Base-by-base conservation (phyloP, 768 basidiomycete genomes). In the Leucocoprinus leucothites region DNA sequence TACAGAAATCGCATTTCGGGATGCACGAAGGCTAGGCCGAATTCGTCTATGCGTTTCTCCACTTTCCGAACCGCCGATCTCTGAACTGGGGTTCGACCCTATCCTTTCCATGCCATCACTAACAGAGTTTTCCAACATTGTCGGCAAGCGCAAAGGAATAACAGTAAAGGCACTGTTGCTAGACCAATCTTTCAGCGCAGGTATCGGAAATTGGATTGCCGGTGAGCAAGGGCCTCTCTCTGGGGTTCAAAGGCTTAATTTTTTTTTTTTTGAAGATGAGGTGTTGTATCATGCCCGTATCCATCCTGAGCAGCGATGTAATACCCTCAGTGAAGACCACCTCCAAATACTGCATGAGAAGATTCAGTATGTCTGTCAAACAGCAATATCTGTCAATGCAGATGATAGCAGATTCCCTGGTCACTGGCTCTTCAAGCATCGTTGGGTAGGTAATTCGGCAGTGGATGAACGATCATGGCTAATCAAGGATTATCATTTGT, bases 191-290 rank as follows among this genome's bases (percentile, higher is more conserved):
- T 91, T 91, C 71, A 87, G 81, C 58, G 88, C 89, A 9, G 90
- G 90, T 1, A 81, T 92, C 9, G 87, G 90, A 3, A 92, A 91
- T 65, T 91, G 89, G 85, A 81, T 91, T 18, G 89, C 89, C 61
- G 87, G 87, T 82, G 60, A 41, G 63, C 68, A 35, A 14, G 14
- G 16, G 16, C 16, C 16, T 63, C 31, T 34, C 31, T 31, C 9
- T 31, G 31, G 35, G 35, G 22, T 24, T 58, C 26, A 43, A 25
- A 28, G 16, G 42, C 18, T 19, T 42, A 43, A 8, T 19, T 3
- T 24, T 22, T 24, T 26, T 4, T 31, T 28, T 47, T 24, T 48
- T 48, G 40, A 56, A 84, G 85, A 88, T 64, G 86, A 89, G 68
- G 81, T 91, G 44, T 66, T 91, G 36, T 91, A 89, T 65, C 85